Evolutionary conservation across 2,329 filamentous ascomycete species (phyloP).

Genomic region (Cytospora leucostoma): DNA sequence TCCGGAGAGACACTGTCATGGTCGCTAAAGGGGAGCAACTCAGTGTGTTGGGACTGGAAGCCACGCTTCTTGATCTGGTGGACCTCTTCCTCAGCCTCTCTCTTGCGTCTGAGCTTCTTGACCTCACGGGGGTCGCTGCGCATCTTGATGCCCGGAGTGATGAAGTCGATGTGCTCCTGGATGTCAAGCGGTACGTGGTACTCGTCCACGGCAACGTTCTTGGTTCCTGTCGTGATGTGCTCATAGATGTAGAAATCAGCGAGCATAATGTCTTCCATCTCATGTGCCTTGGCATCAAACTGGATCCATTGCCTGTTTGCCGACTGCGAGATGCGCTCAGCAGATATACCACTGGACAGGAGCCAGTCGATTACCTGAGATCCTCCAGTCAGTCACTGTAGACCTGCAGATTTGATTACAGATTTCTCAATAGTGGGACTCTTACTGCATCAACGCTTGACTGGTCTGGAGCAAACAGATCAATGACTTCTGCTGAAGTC

Average conservation of each 20-base stretch:
- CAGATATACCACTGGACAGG: constrained; percentile 26
- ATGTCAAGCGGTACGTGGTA: constrained; percentile 52
- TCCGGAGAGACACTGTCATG: constrained; percentile 1
- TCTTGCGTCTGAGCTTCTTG: constrained; percentile 21
- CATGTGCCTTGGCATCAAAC: constrained; percentile 42
- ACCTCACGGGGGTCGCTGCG: constrained; percentile 28
- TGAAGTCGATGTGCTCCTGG: constrained; percentile 52
- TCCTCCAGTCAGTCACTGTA: constrained; percentile 35
- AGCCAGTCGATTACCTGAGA: constrained; percentile 39
- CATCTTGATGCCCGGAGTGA: constrained; percentile 53
- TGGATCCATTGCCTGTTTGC: constrained; percentile 43
- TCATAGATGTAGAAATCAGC: constrained; percentile 46
- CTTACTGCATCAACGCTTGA: constrained; percentile 39
- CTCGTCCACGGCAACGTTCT: constrained; percentile 42
- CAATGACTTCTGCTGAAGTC: constrained; percentile 39
- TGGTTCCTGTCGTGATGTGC: constrained; percentile 39
- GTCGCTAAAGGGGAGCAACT: background rate
- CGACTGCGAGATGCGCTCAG: constrained; percentile 30
- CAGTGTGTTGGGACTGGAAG: constrained; percentile 15
- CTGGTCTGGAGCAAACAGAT: constrained; percentile 42
- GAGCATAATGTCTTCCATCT: constrained; percentile 43
- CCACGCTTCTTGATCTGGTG: constrained; percentile 11
- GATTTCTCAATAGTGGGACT: constrained; percentile 34
- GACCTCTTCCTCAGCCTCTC: background rate
- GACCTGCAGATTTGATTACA: background rate